A percentile compares a stretch with the other conserved stretches of the same genome.
Conservation (phyloP, 2,329 filamentous ascomycete species). For the Trichoderma citrinoviride region DNA sequence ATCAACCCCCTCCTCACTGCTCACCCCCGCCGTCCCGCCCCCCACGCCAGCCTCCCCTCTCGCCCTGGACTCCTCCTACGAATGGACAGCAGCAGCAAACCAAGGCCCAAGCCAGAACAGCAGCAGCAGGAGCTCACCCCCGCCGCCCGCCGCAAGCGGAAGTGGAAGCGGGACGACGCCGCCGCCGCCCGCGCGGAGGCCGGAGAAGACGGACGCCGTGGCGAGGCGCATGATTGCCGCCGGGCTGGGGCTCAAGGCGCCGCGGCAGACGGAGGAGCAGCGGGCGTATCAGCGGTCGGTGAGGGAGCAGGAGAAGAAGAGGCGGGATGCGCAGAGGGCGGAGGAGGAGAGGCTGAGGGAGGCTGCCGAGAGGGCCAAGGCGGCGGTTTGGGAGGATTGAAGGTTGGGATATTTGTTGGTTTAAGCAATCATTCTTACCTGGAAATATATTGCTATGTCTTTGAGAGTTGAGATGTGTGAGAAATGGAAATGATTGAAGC, state of each 20-base stretch:
- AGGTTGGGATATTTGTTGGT: slow-evolving; percentile 18
- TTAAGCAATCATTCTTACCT: too few species aligned
- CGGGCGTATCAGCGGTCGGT: slow-evolving; percentile 78
- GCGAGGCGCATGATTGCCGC: slow-evolving; percentile 87
- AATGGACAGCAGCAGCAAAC: slow-evolving; percentile 7
- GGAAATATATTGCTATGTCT: too few species aligned
- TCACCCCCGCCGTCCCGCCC: not conserved
- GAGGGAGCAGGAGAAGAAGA: slow-evolving; percentile 79
- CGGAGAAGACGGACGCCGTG: slow-evolving; percentile 91
- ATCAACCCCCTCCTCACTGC: not conserved
- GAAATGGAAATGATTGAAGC: not conserved
- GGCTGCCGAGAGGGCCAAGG: slow-evolving; percentile 72
- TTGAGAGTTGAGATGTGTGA: too few species aligned
- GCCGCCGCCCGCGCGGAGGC: slow-evolving; percentile 47
- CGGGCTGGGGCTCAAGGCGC: slow-evolving; percentile 76
- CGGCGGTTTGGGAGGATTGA: slow-evolving; percentile 80
- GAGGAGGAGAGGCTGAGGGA: slow-evolving; percentile 59
- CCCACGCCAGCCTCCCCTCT: slow-evolving; percentile 5
- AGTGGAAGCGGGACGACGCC: slow-evolving; percentile 28
- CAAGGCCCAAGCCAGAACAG: not conserved
- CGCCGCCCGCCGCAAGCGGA: too few species aligned
- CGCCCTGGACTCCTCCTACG: slow-evolving; percentile 25
- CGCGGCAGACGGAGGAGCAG: slow-evolving; percentile 84
- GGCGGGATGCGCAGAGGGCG: slow-evolving; percentile 68
- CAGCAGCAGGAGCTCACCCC: too few species aligned